phyloP scores from a whole-genome alignment of 2,329 filamentous ascomycete genomes.

The Fusarium setosum region DNA sequence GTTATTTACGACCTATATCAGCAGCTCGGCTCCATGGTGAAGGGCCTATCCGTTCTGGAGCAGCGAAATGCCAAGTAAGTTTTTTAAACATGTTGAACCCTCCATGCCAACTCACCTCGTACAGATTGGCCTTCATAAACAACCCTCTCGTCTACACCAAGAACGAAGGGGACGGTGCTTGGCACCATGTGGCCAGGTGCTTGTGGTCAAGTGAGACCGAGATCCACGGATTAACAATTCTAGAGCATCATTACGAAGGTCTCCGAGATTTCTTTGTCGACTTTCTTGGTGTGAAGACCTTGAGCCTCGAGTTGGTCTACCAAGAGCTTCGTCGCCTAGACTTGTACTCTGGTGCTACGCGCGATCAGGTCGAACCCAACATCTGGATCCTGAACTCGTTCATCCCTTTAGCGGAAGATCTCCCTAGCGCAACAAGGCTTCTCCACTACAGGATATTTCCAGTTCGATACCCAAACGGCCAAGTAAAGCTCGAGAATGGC shows the following conservation, averaged over 20 bases:
- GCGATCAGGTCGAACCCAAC: not conserved
- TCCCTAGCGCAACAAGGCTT: not conserved
- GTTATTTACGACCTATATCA: not conserved
- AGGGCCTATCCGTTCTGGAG: not conserved
- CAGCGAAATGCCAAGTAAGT: not conserved
- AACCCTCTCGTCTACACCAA: not conserved
- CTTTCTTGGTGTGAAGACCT: slow-evolving; percentile 1
- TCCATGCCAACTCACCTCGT: not conserved
- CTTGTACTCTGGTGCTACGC: not conserved
- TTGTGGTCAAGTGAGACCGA: slow-evolving; percentile 2
- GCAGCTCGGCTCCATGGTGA: not conserved
- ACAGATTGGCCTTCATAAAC: not conserved
- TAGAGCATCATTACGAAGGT: not conserved
- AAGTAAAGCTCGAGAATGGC: not conserved
- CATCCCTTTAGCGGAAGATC: not conserved
- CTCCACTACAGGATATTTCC: not conserved
- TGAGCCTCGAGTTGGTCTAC: not conserved
- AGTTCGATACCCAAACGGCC: not conserved
- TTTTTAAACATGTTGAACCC: not conserved
- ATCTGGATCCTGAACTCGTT: not conserved
- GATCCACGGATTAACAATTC: not conserved
- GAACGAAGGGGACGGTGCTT: not conserved
- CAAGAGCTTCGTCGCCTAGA: not conserved
- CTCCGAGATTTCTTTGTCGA: slow-evolving; percentile 5
- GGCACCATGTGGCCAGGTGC: not conserved